Base-by-base conservation (phyloP, 1,139 yeast genomes). In the Torulaspora globosa region DNA sequence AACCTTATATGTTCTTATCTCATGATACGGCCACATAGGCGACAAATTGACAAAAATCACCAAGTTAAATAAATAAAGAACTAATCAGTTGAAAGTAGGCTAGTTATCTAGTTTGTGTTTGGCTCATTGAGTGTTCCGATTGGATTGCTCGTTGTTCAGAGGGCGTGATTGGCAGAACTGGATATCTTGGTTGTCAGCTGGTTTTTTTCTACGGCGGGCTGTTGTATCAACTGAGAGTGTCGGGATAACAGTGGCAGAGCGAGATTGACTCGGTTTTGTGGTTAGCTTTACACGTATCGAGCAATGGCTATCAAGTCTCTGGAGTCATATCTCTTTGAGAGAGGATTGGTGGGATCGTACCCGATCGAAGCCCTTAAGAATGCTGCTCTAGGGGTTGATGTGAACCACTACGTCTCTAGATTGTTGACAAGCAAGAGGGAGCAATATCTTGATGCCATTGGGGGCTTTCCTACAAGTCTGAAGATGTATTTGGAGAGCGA, bases 371-470 rank as follows among this genome's bases (percentile, higher is more conserved):
- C 79, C 8, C 71, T 89, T 52, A 78, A 74, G 52, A 81, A 82
- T 58, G 76, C 90, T 34, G 78, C 84, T 12, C 69, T 89, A 43
- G 97, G 96, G 44, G 84, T 89, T 40, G 96, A 89, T 62, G 94
- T 84, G 16, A 86, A 82, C 54, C 89, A 87, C 62, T 87, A 87
- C 58, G 68, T 85, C 39, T 71, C 83, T 31, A 69, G 87, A 48
- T 72, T 84, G 39, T 69, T 84, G 51, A 75, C 82, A 5, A 73
- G 71, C 53, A 82, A 81, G 53, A 80, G 80, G 49, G 95, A 87
- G 57, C 85, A 85, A 44, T 77, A 78, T 53, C 69, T 82, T 41
- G 85, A 84, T 41, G 95, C 95, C 4, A 76, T 85, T 52, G 96
- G 96, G 7, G 96, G 96, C 0, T 76, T 84, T 46, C 96, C 96